Evolutionary conservation across 768 basidiomycete genomes (phyloP).

Genomic region (Lanmaoa rubissima): DNA sequence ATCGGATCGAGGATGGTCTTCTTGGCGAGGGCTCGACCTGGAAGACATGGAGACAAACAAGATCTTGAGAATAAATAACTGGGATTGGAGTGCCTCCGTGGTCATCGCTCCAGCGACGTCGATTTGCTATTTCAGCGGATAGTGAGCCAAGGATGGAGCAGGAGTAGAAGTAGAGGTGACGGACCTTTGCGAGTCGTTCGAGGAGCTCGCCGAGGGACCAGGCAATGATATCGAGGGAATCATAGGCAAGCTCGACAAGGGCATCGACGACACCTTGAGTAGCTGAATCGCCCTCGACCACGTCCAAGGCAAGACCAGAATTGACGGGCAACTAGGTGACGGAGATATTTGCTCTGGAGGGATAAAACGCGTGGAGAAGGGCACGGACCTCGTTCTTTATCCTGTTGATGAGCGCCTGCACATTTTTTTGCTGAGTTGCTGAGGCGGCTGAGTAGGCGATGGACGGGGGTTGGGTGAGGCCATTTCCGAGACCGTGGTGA

Average conservation of each 20-base stretch:
- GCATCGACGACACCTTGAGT: constrained; percentile 76
- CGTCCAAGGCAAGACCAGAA: constrained; percentile 72
- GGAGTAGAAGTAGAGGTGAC: constrained; percentile 12
- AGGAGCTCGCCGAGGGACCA: constrained; percentile 75
- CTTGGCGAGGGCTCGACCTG: constrained; percentile 56
- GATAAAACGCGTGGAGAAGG: background rate
- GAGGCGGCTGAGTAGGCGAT: constrained; percentile 37
- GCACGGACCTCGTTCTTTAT: constrained; percentile 72
- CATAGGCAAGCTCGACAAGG: constrained; percentile 76
- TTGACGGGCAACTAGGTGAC: constrained; percentile 71
- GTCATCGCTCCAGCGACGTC: constrained; percentile 51
- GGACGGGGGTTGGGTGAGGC: constrained; percentile 33
- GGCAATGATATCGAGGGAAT: constrained; percentile 77
- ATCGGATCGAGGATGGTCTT: constrained; percentile 39
- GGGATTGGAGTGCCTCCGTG: constrained; percentile 79
- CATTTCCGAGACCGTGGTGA: constrained; percentile 40
- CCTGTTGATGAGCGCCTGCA: constrained; percentile 75
- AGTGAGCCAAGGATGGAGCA: constrained; percentile 11
- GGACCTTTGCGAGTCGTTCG: constrained; percentile 75
- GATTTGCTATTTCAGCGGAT: constrained; percentile 43
- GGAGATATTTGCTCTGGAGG: background rate
- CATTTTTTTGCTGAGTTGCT: constrained; percentile 74
- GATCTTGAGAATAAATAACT: constrained; percentile 82
- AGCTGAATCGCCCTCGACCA: constrained; percentile 72
- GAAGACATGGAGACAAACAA: constrained; percentile 75